phyloP scores from a whole-genome alignment of 1,284 basidiomycete species.

The Salmacisia buchloeana region DNA sequence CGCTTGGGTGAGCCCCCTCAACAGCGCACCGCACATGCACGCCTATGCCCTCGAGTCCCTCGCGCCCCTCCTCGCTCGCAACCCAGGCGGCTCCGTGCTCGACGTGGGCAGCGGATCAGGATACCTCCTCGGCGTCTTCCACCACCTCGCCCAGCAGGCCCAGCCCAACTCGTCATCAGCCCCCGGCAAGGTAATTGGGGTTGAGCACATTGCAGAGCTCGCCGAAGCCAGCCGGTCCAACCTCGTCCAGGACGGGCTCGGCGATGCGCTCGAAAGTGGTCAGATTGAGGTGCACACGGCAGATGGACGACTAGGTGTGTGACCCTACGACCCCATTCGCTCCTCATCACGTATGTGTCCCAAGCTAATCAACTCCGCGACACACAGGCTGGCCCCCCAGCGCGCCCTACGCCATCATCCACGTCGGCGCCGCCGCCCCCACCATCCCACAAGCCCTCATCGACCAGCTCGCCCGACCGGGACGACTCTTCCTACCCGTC shows the following conservation, averaged over 20 bases:
- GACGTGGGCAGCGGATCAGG: constrained; percentile 58
- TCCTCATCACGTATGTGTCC: not conserved
- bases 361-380: not conserved
- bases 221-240: constrained; percentile 65
- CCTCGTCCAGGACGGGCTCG: constrained; percentile 65
- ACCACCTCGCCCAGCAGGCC: constrained; percentile 40
- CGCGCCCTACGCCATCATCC: constrained; percentile 82
- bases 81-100: constrained; percentile 67
- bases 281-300: constrained; percentile 65
- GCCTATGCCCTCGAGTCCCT: constrained; percentile 73
- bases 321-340: not conserved
- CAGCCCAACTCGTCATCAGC: not conserved
- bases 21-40: constrained; percentile 53
- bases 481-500: constrained; percentile 90
- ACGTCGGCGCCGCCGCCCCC: constrained; percentile 88
- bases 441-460: constrained; percentile 62
- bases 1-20: too few relatives aligned
- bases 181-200: constrained; percentile 69
- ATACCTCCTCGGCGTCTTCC: constrained; percentile 43
- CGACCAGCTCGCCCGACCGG: constrained; percentile 69
- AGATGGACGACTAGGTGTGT: constrained; percentile 71
- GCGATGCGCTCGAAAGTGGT: constrained; percentile 56
- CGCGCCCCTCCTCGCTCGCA: constrained; percentile 61
- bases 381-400: constrained; percentile 24
- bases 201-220: constrained; percentile 69